A percentile compares a stretch with the other conserved stretches of the same genome.
phyloP scores from a whole-genome alignment of 257 asterid genomes.

The Nicotiana attenuata region DNA sequence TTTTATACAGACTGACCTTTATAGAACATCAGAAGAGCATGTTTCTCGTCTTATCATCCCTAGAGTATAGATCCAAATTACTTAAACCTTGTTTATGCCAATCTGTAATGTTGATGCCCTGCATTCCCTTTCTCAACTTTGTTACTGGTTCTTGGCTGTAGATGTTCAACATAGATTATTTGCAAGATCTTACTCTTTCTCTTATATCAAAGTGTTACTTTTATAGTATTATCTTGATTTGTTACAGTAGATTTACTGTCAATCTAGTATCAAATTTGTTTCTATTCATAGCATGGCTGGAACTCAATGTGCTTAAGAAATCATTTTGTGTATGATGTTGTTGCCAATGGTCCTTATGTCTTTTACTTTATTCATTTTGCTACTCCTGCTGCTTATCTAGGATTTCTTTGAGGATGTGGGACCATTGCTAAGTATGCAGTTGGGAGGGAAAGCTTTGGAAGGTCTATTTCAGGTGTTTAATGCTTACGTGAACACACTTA shows the following conservation, averaged over 20 bases:
- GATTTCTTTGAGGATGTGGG: constrained; percentile 97
- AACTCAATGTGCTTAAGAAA: not conserved
- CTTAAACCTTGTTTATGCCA: not conserved
- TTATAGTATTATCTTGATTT: not conserved
- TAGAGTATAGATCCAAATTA: not conserved
- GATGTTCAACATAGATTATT: constrained; percentile 2
- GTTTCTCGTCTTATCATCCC: not conserved
- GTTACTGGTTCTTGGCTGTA: not conserved
- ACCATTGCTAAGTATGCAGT: constrained; percentile 87
- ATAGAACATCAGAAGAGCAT: not conserved
- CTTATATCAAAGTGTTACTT: not conserved
- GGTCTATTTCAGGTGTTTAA: constrained; percentile 91
- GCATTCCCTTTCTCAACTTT: not conserved
- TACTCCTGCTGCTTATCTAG: constrained; percentile 36
- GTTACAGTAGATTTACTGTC: not conserved
- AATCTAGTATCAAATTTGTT: not conserved
- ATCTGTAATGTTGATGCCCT: not conserved
- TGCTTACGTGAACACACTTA: constrained; percentile 72
- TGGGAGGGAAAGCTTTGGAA: constrained; percentile 86
- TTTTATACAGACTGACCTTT: too few species aligned
- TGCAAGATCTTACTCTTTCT: not conserved
- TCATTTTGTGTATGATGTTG: not conserved
- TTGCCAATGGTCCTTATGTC: not conserved
- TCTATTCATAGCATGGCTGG: not conserved
- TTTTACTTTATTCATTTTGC: not conserved